phyloP scores from a whole-genome alignment of 2,329 filamentous ascomycete species.

The Fusarium nisikadoi region DNA sequence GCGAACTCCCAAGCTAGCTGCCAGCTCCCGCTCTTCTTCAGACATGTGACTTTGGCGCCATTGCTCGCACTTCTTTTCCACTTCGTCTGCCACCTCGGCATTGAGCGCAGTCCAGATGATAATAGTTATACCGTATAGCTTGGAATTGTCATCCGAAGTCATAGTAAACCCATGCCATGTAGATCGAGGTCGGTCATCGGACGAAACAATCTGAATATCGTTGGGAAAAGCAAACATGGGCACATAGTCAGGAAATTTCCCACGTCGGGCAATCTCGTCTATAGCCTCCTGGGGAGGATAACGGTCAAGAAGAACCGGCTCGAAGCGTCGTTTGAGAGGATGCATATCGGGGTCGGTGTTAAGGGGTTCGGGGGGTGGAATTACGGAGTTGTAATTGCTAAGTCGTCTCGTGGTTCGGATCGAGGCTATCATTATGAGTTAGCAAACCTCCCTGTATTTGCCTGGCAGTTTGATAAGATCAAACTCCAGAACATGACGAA shows the following conservation, averaged over 20 bases:
- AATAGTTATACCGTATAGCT: conserved; percentile 89
- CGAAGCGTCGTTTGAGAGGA: conserved; percentile 90
- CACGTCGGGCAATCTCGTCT: conserved; percentile 82
- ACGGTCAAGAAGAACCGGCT: conserved; percentile 93
- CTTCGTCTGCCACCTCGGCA: conserved; percentile 81
- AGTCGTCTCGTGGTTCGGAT: conserved; percentile 85
- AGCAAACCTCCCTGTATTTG: conserved; percentile 35
- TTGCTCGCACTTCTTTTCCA: conserved; percentile 84
- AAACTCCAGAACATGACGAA: neutral
- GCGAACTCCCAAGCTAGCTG: conserved; percentile 88
- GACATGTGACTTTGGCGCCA: conserved; percentile 91
- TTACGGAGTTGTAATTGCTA: conserved; percentile 98
- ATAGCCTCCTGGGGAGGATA: conserved; percentile 87
- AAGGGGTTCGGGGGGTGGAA: conserved; percentile 90
- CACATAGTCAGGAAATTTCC: conserved; percentile 94
- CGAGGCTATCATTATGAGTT: conserved; percentile 57
- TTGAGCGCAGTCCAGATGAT: conserved; percentile 94
- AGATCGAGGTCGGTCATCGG: conserved; percentile 91
- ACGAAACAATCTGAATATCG: conserved; percentile 95
- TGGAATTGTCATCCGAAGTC: conserved; percentile 92
- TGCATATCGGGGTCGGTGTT: conserved; percentile 94
- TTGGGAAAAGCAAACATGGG: conserved; percentile 99
- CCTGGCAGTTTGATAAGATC: neutral
- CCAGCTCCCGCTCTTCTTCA: conserved; percentile 88
- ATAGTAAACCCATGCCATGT: conserved; percentile 99